Evolutionary conservation across 2,329 filamentous ascomycete species (phyloP), one percentile per base, ranked within the genome.

Genomic region (Fusarium coffeatum): DNA sequence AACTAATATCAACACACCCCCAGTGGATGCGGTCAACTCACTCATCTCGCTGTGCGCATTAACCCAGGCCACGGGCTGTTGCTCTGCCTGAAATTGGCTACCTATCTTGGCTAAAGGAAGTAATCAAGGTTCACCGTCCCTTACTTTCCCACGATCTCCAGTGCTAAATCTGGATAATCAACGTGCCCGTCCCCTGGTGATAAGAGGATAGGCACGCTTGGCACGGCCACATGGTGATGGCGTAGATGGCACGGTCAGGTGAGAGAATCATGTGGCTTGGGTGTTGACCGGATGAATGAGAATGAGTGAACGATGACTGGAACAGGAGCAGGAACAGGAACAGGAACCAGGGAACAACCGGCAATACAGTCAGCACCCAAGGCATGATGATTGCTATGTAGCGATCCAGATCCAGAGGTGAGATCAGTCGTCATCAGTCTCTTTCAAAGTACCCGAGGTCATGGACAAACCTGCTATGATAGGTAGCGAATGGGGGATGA

Each of bases 181-280:
- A 57, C 48, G 54, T 69, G 63, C 49, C 57, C 20, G 56, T 63
- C 61, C 66, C 66, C 56, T 58, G 61, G 34, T 55, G 56, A 69
- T 69, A 58, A 60, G 69, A 60, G 72, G 49, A 51, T 23, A 71
- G 66, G 51, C 54, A 69, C 63, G 53, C 53, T 49, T 66, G 62
- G 55, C 51, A 68, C 61, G 58, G 57, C 57, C 56, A 51, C 49
- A 64, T 58, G 57, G 57, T 57, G 55, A 72, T 73, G 70, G 73
- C 72, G 71, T 73, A 72, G 61, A 74, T 73, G 75, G 72, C 68
- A 59, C 56, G 65, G 71, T 74, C 75, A 76, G 69, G 71, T 65
- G 61, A 62, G 47, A 59, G 55, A 69, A 75, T 76, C 74, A 76
- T 75, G 75, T 74, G 75, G 75, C 74, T 66, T 54, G 53, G 42